These are phyloP conservation scores for Hanseniaspora guilliermondii DNA, from an alignment of 805 yeast genomes.

Conservation along the genomic window DNA sequence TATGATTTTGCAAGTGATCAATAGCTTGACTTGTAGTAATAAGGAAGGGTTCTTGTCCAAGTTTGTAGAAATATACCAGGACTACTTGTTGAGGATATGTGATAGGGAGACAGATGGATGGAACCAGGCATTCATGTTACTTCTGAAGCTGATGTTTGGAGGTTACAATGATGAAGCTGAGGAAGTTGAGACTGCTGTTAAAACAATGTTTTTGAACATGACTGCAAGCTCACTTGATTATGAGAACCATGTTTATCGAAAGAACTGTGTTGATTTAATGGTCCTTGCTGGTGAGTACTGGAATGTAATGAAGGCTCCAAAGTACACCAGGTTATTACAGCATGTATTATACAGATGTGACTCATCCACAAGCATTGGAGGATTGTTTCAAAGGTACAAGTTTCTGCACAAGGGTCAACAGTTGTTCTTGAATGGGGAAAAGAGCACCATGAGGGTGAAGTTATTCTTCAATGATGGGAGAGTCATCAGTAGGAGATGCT, in stretches of 20 bases:
- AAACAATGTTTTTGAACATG: background rate
- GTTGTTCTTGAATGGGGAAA: constrained; percentile 42
- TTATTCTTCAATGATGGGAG: constrained; percentile 41
- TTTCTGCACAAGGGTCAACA: constrained; percentile 35
- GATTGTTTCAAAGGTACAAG: background rate
- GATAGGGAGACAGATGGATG: background rate
- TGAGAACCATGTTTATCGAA: background rate
- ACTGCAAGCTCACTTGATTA: background rate
- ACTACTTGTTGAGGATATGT: background rate
- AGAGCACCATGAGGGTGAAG: constrained; percentile 52
- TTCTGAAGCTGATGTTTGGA: background rate
- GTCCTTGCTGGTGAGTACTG: background rate
- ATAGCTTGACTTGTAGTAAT: background rate
- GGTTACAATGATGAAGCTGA: background rate
- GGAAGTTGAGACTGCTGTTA: background rate
- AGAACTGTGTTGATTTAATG: background rate
- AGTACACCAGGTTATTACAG: background rate
- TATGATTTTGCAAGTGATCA: background rate
- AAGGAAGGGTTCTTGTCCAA: background rate
- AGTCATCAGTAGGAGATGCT: constrained; percentile 15
- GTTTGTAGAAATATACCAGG: background rate
- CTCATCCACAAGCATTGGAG: background rate
- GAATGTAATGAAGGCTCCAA: background rate
- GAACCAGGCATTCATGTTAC: background rate
- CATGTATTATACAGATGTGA: background rate